These are phyloP conservation scores for Cruciata laevipes DNA, from an alignment of 257 asterid genomes.

Conservation along the genomic window DNA sequence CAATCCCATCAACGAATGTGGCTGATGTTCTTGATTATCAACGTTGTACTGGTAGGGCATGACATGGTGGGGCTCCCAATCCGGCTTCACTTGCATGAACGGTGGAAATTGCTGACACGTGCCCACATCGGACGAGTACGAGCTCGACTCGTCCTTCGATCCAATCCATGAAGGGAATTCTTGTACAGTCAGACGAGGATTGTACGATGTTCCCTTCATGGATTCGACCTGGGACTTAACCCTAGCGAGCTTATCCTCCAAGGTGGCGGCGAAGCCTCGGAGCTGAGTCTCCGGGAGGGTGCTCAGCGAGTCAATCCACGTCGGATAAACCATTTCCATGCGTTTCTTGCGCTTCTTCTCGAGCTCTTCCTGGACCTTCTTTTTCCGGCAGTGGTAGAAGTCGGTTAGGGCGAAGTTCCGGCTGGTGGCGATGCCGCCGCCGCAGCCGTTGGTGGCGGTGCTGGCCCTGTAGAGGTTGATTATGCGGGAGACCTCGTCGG, in stretches of 20 bases:
- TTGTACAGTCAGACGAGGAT: not conserved
- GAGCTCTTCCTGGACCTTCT: constrained; percentile 43
- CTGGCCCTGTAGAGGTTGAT: constrained; percentile 40
- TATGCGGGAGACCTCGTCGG: constrained; percentile 28
- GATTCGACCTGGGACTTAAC: constrained; percentile 28
- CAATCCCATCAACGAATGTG: not conserved
- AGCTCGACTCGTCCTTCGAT: not conserved
- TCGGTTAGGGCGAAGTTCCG: constrained; percentile 37
- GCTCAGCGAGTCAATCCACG: constrained; percentile 20
- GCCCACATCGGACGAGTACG: too few species aligned
- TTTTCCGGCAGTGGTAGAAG: constrained; percentile 36
- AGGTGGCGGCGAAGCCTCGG: constrained; percentile 21
- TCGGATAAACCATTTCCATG: constrained; percentile 45
- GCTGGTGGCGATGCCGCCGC: constrained; percentile 25
- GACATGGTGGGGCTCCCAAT: not conserved
- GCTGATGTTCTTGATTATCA: not conserved
- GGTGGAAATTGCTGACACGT: not conserved
- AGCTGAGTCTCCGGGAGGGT: constrained; percentile 24
- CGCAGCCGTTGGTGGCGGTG: not conserved
- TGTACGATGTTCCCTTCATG: constrained; percentile 9
- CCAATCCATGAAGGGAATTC: not conserved
- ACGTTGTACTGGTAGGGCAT: not conserved
- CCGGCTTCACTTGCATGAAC: too few species aligned
- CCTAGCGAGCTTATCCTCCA: constrained; percentile 20
- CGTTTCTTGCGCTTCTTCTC: constrained; percentile 28